Conservation (phyloP, 176 grass and related monocot species). For the Echinochloa phyllopogon region DNA sequence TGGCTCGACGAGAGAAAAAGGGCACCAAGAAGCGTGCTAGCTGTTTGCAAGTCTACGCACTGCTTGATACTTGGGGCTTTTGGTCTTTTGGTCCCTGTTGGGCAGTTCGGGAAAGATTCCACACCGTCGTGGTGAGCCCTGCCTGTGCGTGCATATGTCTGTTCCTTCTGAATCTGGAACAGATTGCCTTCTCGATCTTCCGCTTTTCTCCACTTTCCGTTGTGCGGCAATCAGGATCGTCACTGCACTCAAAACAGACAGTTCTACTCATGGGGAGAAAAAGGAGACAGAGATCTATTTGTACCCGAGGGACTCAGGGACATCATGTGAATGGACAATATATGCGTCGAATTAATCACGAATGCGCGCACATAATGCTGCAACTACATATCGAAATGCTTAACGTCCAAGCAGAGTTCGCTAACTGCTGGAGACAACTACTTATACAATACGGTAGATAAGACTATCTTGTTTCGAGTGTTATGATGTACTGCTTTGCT, state of each 20-base stretch:
- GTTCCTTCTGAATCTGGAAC: slow-evolving; percentile 28
- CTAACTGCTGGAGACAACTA: too few relatives aligned
- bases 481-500: too few relatives aligned
- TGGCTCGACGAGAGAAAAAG: background rate
- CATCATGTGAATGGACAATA: background rate
- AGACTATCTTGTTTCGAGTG: too few relatives aligned
- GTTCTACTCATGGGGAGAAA: background rate
- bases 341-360: background rate
- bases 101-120: slow-evolving; percentile 24
- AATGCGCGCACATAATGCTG: too few relatives aligned
- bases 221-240: background rate
- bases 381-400: too few relatives aligned
- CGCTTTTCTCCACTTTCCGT: background rate
- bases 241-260: background rate
- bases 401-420: too few relatives aligned
- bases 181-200: background rate
- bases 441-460: too few relatives aligned
- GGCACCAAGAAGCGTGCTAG: background rate
- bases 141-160: background rate
- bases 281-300: background rate
- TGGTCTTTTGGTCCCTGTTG: background rate
- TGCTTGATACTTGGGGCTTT: background rate
- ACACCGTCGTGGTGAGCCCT: background rate
- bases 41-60: background rate
- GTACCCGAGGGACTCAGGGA: background rate